A percentile compares a stretch with the other conserved stretches of the same genome.
These are phyloP conservation scores for Hygrophorus russula DNA, from an alignment of 768 basidiomycete species.

Conservation along the genomic window DNA sequence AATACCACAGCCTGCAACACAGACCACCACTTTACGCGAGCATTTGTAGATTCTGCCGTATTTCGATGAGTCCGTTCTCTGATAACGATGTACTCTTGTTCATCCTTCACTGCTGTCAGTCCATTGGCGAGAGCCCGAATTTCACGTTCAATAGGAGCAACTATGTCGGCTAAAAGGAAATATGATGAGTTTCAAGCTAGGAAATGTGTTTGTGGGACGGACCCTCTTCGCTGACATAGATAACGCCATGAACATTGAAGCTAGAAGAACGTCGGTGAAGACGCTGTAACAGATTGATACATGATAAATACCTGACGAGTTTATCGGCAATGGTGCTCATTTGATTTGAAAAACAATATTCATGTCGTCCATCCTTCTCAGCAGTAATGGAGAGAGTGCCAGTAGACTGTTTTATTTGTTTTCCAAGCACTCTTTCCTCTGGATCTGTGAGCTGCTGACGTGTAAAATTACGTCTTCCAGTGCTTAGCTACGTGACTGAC, in stretches of 20 bases:
- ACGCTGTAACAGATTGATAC: slow-evolving; percentile 88
- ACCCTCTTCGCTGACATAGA: slow-evolving; percentile 90
- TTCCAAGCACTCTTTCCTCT: slow-evolving; percentile 49
- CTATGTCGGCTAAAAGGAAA: slow-evolving; percentile 38
- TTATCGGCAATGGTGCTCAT: slow-evolving; percentile 97
- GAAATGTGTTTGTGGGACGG: slow-evolving; percentile 11
- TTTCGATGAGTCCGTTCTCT: slow-evolving; percentile 89
- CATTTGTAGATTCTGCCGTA: slow-evolving; percentile 88
- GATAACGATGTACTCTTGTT: slow-evolving; percentile 97
- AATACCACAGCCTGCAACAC: slow-evolving; percentile 81
- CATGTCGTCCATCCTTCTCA: slow-evolving; percentile 74
- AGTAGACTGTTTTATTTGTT: slow-evolving; percentile 80
- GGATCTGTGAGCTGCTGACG: slow-evolving; percentile 69
- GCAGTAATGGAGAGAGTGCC: slow-evolving; percentile 85
- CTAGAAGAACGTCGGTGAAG: slow-evolving; percentile 80
- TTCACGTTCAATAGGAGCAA: slow-evolving; percentile 95
- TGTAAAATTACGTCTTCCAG: slow-evolving; percentile 6
- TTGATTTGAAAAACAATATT: slow-evolving; percentile 98
- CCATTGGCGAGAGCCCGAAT: slow-evolving; percentile 77
- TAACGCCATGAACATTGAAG: slow-evolving; percentile 97
- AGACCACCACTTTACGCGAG: slow-evolving; percentile 99
- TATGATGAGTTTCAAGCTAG: neutral
- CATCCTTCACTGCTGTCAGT: slow-evolving; percentile 87
- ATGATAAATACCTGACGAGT: slow-evolving; percentile 82
- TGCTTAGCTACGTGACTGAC: slow-evolving; percentile 26